phyloP scores from a whole-genome alignment of 202 grass and related monocot genomes.

The Bolboschoenoplectus hybrid region DNA sequence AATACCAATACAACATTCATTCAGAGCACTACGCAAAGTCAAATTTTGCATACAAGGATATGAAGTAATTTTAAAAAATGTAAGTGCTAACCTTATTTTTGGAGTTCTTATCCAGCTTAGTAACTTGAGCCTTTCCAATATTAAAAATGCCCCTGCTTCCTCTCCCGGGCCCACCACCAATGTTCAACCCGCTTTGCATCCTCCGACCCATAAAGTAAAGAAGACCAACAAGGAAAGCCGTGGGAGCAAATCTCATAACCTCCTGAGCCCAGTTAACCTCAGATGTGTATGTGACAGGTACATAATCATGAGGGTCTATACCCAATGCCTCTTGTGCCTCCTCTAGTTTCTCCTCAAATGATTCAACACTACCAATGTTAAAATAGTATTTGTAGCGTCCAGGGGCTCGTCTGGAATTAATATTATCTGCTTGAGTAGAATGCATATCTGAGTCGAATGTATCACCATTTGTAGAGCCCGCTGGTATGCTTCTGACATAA shows the following conservation, averaged over 20 bases:
- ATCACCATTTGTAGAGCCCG: conserved; percentile 41
- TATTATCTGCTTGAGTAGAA: conserved; percentile 32
- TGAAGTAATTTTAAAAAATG: not conserved
- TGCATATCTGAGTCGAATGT: conserved; percentile 37
- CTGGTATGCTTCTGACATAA: conserved; percentile 62
- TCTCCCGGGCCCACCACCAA: conserved; percentile 66
- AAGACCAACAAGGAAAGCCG: conserved; percentile 59
- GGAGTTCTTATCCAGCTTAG: conserved; percentile 91
- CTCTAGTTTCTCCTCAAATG: conserved; percentile 88
- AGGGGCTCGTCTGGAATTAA: conserved; percentile 38
- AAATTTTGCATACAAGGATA: not conserved
- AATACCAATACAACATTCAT: not conserved
- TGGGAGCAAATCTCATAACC: conserved; percentile 61
- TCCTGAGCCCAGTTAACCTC: conserved; percentile 70
- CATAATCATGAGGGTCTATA: conserved; percentile 69
- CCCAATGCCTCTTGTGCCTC: conserved; percentile 70
- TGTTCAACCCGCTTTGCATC: conserved; percentile 69
- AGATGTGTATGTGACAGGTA: conserved; percentile 72
- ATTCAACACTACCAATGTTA: conserved; percentile 93
- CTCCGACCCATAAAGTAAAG: conserved; percentile 60
- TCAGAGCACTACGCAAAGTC: not conserved
- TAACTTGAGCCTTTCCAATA: conserved; percentile 84
- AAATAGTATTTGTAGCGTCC: conserved; percentile 82
- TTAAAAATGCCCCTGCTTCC: conserved; percentile 62
- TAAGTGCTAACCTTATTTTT: conserved; percentile 66